Evolutionary conservation across 192 early-diverging fungal genomes (phyloP).

Genomic region (Backusella australiensis): DNA sequence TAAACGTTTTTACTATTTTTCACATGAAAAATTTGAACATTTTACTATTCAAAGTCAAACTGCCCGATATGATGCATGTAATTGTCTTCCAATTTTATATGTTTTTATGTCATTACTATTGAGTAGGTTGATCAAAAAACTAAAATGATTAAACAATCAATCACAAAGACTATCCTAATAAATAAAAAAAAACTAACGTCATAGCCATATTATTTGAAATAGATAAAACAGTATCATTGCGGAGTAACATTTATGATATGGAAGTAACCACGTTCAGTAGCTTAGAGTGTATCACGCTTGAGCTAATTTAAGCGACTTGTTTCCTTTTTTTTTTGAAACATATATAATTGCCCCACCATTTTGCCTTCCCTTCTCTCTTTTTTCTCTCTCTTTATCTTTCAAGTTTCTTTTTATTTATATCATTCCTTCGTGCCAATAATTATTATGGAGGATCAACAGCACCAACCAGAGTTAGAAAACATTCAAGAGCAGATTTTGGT

Average conservation of each 20-base stretch:
- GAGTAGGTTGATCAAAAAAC: background rate
- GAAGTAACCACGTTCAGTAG: conserved; percentile 11
- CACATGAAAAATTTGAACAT: background rate
- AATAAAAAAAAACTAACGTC: background rate
- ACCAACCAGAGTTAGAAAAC: background rate
- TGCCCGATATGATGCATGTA: background rate
- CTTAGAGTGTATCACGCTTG: background rate
- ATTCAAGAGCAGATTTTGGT: background rate
- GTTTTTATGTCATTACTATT: background rate
- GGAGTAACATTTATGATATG: background rate
- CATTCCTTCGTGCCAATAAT: background rate
- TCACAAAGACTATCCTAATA: background rate
- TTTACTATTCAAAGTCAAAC: background rate
- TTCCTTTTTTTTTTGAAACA: background rate
- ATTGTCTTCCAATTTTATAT: background rate
- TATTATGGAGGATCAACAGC: conserved; percentile 1
- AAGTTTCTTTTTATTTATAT: background rate
- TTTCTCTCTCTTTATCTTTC: background rate
- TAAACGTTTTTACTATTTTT: background rate
- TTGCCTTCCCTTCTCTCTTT: background rate
- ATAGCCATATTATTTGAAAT: background rate
- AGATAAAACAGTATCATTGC: background rate
- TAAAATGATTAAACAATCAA: background rate
- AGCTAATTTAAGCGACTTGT: background rate
- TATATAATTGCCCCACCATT: background rate